Base-by-base conservation (phyloP, 2,329 filamentous ascomycete genomes). In the Laburnicola sp. region DNA sequence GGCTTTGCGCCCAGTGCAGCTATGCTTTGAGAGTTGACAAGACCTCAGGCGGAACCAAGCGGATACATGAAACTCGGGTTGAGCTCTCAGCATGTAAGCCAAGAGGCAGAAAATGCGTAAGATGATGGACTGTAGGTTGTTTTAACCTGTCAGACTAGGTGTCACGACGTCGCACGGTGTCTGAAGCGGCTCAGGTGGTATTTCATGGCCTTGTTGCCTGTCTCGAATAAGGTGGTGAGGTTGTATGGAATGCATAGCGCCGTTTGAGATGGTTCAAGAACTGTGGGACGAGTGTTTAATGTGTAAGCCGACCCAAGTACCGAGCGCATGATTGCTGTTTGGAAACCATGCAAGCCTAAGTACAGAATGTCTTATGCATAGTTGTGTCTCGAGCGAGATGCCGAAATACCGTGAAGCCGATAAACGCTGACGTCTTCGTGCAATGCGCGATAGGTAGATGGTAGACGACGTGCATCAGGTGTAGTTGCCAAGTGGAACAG, bases 321-420 rank as follows among this genome's bases (percentile, higher is more conserved):
- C 60, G 51, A 59, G 53, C 48, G 60, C 52, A 45, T 63, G 56
- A 57, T 55, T 53, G 40, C 46, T 54, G 59, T 65, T 64, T 65
- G 52, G 59, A 67, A 66, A 66, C 64, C 56, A 54, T 51, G 50
- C 45, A 48, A 60, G 60, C 63, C 57, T 64, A 31, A 47, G 7
- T 22, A 50, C 34, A 28, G 43, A 26, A 37, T 30, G 11, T 8
- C 26, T 22, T 38, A 30, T 16, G 16, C 16, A 16, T 16, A 16
- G 16, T 16, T 16, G 42, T 27, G n/a, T 30, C 7, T 31, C 21
- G n/a, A 30, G 30, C 30, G n/a, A 36, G 22, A 36, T 45, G 43
- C 34, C 34, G 34, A 45, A 21, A 31, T 38, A 31, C 43, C 43
- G 43, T 27, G 6, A 7, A n/a, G 34, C 34, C 16, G 16, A 16